Percentiles rank a stretch among this genome's conserved stretches.
Evolutionary conservation across 306 rosid species (phyloP).

Genomic region (Lathyrus tuberosus): DNA sequence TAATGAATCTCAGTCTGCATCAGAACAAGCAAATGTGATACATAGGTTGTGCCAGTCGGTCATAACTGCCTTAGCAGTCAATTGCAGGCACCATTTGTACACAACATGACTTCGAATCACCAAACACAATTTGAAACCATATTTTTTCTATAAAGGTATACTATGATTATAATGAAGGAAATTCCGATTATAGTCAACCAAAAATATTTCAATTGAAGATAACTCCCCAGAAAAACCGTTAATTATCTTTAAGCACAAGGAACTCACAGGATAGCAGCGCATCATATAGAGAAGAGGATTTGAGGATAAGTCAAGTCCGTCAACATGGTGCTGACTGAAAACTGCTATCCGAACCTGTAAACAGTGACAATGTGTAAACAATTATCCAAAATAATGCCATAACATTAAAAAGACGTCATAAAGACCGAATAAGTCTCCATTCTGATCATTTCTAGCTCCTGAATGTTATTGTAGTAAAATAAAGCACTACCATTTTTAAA

Average conservation of each 20-base stretch:
- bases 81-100: constrained; percentile 19
- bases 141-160: constrained; percentile 23
- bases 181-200: constrained; percentile 17
- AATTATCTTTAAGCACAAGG: constrained; percentile 30
- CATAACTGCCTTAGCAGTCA: constrained; percentile 11
- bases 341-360: constrained; percentile 97
- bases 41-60: not conserved
- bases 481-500: constrained; percentile 9
- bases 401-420: constrained; percentile 37
- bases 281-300: constrained; percentile 97
- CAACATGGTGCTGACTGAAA: constrained; percentile 99
- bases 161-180: constrained; percentile 26
- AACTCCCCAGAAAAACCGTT: constrained; percentile 9
- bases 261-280: constrained; percentile 98
- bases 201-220: constrained; percentile 4
- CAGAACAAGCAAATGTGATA: not conserved
- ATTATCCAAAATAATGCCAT: constrained; percentile 28
- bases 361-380: constrained; percentile 28
- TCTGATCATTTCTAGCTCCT: constrained; percentile 21
- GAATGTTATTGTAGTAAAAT: constrained; percentile 10
- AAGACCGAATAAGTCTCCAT: not conserved
- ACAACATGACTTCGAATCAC: constrained; percentile 6
- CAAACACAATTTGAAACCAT: constrained; percentile 24
- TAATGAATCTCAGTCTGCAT: constrained; percentile 3
- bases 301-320: constrained; percentile 92